Base-by-base conservation (phyloP, 2,329 filamentous ascomycete species). In the Neonectria punicea region DNA sequence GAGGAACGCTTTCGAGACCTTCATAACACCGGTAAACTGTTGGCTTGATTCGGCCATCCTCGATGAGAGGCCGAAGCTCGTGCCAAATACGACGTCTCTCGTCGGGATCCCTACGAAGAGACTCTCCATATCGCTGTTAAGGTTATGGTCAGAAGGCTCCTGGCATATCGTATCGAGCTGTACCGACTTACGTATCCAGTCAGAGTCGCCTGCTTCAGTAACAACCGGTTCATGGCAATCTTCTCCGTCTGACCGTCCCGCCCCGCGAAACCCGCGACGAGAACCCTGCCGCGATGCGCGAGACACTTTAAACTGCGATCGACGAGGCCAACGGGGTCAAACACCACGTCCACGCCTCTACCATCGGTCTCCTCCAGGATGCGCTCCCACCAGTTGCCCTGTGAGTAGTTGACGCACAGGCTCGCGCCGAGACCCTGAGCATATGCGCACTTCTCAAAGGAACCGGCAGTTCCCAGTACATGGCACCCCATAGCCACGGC, bases 221-320 rank as follows among this genome's bases (percentile, higher is more conserved):
- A 73, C 3, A 89, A 76, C 28, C 84, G 78, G 66, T 89, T 88
- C 80, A 86, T 84, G 32, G 81, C 80, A 53, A 89, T 78, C 43
- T 80, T 79, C 73, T 89, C 87, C 77, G 89, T 84, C 8, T 82
- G 76, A 0, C 85, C 85, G 16, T 75, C 81, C 53, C 83, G 78
- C 1, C 84, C 87, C 6, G 86, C 87, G 72, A 90, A 90, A 0
- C 87, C 87, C 2, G 89, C 80, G 30, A 90, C 78, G 2, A 90
- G 80, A 18, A 90, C 76, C 34, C 83, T 77, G 0, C 87, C 87
- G 39, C 82, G 80, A 71, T 87, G 84, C 25, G 80, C 85, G 34
- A 87, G 75, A 67, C 86, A 87, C 63, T 83, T 83, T 30, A 90
- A 73, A 43, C 84, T 86, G 63, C 82, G 81, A 65, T 85, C 81